A percentile compares a stretch with the other conserved stretches of the same genome.
Conservation (phyloP, 139 green algal species). For the Yamagishiella unicocca region DNA sequence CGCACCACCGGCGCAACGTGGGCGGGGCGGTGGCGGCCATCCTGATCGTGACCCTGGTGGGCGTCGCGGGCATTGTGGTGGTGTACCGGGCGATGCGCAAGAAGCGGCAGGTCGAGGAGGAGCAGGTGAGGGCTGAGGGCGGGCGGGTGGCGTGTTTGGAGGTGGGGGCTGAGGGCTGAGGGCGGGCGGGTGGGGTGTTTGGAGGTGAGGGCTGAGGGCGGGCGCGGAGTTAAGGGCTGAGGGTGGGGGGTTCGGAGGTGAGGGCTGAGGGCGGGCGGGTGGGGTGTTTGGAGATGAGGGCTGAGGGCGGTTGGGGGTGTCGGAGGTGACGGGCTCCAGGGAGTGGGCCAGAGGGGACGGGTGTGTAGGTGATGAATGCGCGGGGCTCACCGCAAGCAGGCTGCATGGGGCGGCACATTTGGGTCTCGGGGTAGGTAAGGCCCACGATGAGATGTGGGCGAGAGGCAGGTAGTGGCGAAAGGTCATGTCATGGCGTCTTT, state of each 20-base stretch:
- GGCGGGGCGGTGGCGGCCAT: slow-evolving; percentile 9
- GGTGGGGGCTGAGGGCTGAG: not conserved
- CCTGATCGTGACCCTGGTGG: not conserved
- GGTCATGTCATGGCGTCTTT: too few species aligned
- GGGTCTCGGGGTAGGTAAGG: too few species aligned
- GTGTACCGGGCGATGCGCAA: not conserved
- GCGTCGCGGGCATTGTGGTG: not conserved
- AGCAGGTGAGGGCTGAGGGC: not conserved
- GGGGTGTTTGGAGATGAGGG: not conserved
- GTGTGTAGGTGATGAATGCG: too few species aligned
- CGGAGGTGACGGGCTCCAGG: not conserved
- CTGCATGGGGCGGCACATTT: too few species aligned
- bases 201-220: not conserved
- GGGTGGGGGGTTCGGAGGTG: not conserved
- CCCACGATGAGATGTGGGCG: too few species aligned
- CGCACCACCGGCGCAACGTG: not conserved
- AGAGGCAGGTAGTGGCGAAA: too few species aligned
- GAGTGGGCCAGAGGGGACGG: too few species aligned
- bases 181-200: not conserved
- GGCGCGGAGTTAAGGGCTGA: not conserved
- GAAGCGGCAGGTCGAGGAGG: slow-evolving; percentile 21
- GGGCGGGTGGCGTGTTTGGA: not conserved
- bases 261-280: not conserved
- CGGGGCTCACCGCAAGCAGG: too few species aligned
- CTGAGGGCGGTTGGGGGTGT: not conserved